Base-by-base conservation (phyloP, 2,329 filamentous ascomycete species). In the Chrysosporium keratinophilum region DNA sequence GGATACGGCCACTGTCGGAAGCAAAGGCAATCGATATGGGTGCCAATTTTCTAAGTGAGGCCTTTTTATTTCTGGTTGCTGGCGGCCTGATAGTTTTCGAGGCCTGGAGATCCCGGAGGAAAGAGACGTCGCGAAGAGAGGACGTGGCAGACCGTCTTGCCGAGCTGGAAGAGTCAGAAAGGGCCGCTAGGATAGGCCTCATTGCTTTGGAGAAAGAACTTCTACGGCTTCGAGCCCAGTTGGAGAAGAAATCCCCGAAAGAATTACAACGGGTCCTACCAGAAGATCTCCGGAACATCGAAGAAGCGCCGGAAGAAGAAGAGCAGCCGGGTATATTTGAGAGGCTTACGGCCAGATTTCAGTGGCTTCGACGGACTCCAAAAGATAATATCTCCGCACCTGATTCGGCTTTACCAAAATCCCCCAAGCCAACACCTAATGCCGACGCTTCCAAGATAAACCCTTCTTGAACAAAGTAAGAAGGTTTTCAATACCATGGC, bases 11-110 rank as follows among this genome's bases (percentile, higher is more conserved):
- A 6, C 70, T 86, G 10, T 80, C 79, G 2, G 83, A 86, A 64
- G 75, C 78, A 11, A 83, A 84, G 61, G 82, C 82, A 0, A 85
- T 86, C 52, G 82, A 86, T 63, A 77, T 78, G 37, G 83, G 82
- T 2, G 83, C 82, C 2, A 85, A 82, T 58, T 85, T 86, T 62
- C 82, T 83, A 47, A 80, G 80, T 33, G 82, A 86, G 62, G 69
- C 78, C 0, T 86, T 86, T 63, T 74, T 86, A 39, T 85, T 85
- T 60, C 61, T 75, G 3, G 83, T 85, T 11, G 83, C 79, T 1
- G 81, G 79, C 5, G 71, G 77, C 0, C 67, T 85, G 56, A 80
- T 86, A 43, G 65, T 85, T 0, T 80, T 80, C 51, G 82, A 86
- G 62, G 76, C 77, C 17, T 80, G 76, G 75, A 70, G 82, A 52